Base-by-base conservation (phyloP, 2,329 filamentous ascomycete genomes). In the Fusarium protoensiforme region DNA sequence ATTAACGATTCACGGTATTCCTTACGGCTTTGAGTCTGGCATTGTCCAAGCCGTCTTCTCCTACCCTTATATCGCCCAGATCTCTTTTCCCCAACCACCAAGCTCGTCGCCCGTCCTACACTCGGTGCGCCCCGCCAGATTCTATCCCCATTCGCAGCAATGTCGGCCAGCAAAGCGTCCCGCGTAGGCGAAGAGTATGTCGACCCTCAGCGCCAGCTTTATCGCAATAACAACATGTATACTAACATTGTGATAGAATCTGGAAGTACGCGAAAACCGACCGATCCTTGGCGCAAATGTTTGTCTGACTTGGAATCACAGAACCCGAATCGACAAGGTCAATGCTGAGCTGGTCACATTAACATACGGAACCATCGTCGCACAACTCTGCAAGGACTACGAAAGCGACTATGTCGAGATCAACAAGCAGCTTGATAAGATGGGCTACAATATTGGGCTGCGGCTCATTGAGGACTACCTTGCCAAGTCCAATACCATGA, bases 361-460 rank as follows among this genome's bases (percentile, higher is more conserved):
- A 78, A 99, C 96, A 35, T 99, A 99, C 83, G 96, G 96, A 80
- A 98, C 96, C 27, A 97, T 99, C 72, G 96, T 99, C 65, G 94
- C 95, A 65, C 96, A 98, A 83, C 88, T 99, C 75, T 98, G 96
- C 86, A 96, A 96, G 83, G 96, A 99, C 86, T 98, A 96, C 81
- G 95, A 98, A 78, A 92, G 91, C 78, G 94, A 98, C 84, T 99
- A 99, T 81, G 87, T 90, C 60, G 95, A 98, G 82, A 96, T 99
- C 81, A 99, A 99, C 85, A 95, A 96, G 83, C 96, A 99, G 83
- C 89, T 99, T 51, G 96, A 99, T 81, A 97, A 96, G 85, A 99
- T 99, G 96, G 96, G 96, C 64, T 98, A 98, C 85, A 98, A 98
- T 80, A 99, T 99, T 74, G 96, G 96, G 31, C 88, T 98, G 80